Evolutionary conservation across 768 basidiomycete species (phyloP).

Genomic region (Megacollybia marginata): DNA sequence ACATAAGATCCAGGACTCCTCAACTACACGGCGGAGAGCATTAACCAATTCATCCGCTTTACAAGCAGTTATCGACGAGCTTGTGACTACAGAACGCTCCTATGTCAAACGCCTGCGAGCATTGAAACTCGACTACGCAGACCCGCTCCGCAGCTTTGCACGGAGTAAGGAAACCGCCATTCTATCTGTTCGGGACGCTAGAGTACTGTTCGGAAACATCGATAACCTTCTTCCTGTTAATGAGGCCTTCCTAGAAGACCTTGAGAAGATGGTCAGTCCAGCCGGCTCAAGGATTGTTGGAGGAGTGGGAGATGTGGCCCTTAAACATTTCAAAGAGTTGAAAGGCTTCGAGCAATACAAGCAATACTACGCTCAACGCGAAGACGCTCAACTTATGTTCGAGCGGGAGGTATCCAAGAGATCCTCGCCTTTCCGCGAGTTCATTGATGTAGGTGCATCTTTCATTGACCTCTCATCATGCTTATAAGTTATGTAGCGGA

Average conservation of each 20-base stretch:
- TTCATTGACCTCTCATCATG: neutral
- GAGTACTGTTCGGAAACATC: slow-evolving; percentile 89
- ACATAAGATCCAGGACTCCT: slow-evolving; percentile 24
- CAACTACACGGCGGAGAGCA: slow-evolving; percentile 47
- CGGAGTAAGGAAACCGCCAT: slow-evolving; percentile 80
- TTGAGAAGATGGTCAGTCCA: slow-evolving; percentile 72
- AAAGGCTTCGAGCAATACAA: slow-evolving; percentile 87
- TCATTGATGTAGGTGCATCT: slow-evolving; percentile 66
- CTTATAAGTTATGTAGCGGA: slow-evolving; percentile 40
- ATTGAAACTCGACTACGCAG: slow-evolving; percentile 84
- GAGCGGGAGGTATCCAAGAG: slow-evolving; percentile 76
- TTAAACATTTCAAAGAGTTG: slow-evolving; percentile 80
- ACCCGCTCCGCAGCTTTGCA: slow-evolving; percentile 83
- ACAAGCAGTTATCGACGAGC: slow-evolving; percentile 72
- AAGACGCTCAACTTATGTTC: slow-evolving; percentile 86
- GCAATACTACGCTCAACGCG: slow-evolving; percentile 86
- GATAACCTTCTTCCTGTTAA: slow-evolving; percentile 88
- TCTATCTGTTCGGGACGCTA: slow-evolving; percentile 85
- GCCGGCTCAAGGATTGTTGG: slow-evolving; percentile 48
- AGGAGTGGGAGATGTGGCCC: slow-evolving; percentile 76
- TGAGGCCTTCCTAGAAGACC: slow-evolving; percentile 73
- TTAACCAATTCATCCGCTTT: slow-evolving; percentile 61
- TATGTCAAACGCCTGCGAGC: slow-evolving; percentile 80
- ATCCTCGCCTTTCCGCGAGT: slow-evolving; percentile 75
- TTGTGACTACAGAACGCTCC: slow-evolving; percentile 82